Evolutionary conservation across 225 moss, liverwort and hornwort species (phyloP), one percentile per base, ranked within the genome.

Genomic region (Anthoceros angustus): DNA sequence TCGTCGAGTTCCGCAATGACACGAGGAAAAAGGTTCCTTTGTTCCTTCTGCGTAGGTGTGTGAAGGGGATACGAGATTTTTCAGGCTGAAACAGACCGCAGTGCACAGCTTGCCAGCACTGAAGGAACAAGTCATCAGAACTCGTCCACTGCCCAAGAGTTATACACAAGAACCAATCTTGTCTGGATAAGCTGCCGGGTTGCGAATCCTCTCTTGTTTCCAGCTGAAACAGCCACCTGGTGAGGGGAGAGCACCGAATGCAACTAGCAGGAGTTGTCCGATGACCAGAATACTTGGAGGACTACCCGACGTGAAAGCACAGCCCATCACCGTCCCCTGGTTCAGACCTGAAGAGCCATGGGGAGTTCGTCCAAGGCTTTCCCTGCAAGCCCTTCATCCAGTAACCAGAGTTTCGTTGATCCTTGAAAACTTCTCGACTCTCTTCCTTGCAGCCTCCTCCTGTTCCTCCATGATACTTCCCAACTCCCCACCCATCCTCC

Each of bases 61-160:
- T 32, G 32, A 32, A 32, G 32, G 32, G 32, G 4, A 32, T 32
- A 1, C 4, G 4, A 32, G 32, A 4, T 32, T 32, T 32, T 32
- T 4, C 4, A 32, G 32, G 32, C 32, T 32, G 32, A 32, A 32
- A 32, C 32, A 32, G 32, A 32, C 4, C 32, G 32, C 32, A 32
- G 32, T 32, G 1, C 32, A 32, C 4, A 32, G 32, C 32, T 32
- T 32, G 2, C 4, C 2, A 32, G 32, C 32, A 32, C 32, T 32
- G 32, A 32, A 32, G 32, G 32, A 32, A 32, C 2, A 4, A 32
- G 2, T 32, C 32, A 32, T 32, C 32, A 32, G 1, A 91, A 91
- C 92, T 98, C 98, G 25, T 87, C 80, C 77, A 86, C 78, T 71
- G 81, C 73, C 98, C 89, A 98, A 65, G 92, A 92, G 69, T 84